Evolutionary conservation across 148 eudicot species (phyloP), one percentile per base, ranked within the genome.

Genomic region (Silene conica): DNA sequence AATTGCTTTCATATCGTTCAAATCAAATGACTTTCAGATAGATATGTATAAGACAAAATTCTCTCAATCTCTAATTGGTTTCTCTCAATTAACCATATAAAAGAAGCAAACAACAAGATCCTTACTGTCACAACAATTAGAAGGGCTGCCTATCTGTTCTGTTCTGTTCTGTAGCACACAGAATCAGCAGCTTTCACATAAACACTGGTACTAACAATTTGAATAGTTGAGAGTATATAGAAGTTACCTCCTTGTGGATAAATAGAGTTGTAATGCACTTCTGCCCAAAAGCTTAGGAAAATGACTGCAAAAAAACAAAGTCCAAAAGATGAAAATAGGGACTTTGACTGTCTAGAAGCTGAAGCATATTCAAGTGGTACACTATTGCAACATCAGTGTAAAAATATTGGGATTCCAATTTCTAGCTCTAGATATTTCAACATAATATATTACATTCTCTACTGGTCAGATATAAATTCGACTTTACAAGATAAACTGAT

Each of bases 191-290:
- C 71, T 57, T 62, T 55, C 21, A 13, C 34, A 20, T 62, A 80
- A 70, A 18, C 65, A 26, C 16, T 20, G 38, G 64, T 38, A 23
- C 20, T 1, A 45, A 48, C 31, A 74, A 76, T 28, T 5, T n/a
- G 31, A 25, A 68, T 0, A 5, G 19, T 61, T n/a, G 14, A 65
- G n/a, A 73, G 50, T 48, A 22, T 23, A 28, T 48, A 31, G 67
- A 68, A 74, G 4, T 84, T 82, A 93, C 95, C 97, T 87, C 92
- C 92, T 73, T 87, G 87, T 18, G 96, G 96, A 87, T 88, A 89
- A 71, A 93, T 93, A 50, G 98, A 93, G 86, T 93, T 93, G 85
- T 91, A 93, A 79, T 93, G 96, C 79, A 93, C 98, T 84, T 93
- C 98, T 19, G 97, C 98, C 98, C 97, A 93, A 80, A 93, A 93